Evolutionary conservation across 179 eudicot genomes (phyloP).

Genomic region (Pouteria campechiana): DNA sequence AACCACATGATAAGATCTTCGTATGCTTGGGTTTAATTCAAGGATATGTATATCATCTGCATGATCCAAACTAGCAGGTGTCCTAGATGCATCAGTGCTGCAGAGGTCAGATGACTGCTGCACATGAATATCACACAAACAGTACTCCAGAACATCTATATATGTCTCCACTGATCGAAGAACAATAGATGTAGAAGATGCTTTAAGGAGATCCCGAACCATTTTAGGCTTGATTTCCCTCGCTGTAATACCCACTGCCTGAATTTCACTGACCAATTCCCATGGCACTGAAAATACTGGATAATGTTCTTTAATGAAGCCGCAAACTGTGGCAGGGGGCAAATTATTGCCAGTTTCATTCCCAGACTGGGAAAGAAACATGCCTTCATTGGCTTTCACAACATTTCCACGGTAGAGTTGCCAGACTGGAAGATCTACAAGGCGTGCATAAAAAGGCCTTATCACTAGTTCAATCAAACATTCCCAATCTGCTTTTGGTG

Average conservation of each 20-base stretch:
- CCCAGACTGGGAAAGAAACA: conserved; percentile 94
- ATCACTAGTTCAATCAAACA: conserved; percentile 73
- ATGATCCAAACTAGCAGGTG: conserved; percentile 17
- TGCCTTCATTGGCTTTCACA: conserved; percentile 90
- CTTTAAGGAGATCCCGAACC: conserved; percentile 94
- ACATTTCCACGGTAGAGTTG: conserved; percentile 82
- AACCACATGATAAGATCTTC: conserved; percentile 46
- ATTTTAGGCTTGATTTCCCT: conserved; percentile 95
- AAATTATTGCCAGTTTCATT: conserved; percentile 59
- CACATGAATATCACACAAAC: conserved; percentile 74
- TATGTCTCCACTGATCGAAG: conserved; percentile 67
- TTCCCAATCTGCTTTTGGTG: conserved; percentile 64
- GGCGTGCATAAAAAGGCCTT: conserved; percentile 77
- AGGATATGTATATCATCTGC: conserved; percentile 11
- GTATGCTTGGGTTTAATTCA: conserved; percentile 32
- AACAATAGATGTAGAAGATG: conserved; percentile 57
- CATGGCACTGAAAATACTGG: conserved; percentile 99
- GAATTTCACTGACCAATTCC: conserved; percentile 91
- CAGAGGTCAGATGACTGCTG: conserved; percentile 20
- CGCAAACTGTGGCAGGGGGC: conserved; percentile 90
- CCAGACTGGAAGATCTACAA: conserved; percentile 92
- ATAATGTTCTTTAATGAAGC: conserved; percentile 94
- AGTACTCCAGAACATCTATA: conserved; percentile 92
- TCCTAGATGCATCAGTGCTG: conserved; percentile 14
- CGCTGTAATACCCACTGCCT: conserved; percentile 66